A percentile compares a stretch with the other conserved stretches of the same genome.
phyloP scores from a whole-genome alignment of 768 basidiomycete species.

The Coprinopsis cinerea region DNA sequence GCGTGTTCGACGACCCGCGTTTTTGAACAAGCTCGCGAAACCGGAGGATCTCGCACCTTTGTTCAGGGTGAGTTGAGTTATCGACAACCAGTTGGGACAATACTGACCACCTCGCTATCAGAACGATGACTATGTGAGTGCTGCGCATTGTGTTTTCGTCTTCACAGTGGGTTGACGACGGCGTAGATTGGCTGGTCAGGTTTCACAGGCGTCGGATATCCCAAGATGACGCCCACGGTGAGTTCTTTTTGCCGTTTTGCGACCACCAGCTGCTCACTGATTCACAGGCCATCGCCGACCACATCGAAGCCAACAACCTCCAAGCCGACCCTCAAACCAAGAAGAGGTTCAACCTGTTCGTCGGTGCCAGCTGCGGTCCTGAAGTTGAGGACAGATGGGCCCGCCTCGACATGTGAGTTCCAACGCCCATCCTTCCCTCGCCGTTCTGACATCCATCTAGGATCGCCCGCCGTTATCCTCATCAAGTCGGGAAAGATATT shows the following conservation, averaged over 20 bases:
- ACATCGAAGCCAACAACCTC: slow-evolving; percentile 36
- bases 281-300: slow-evolving; percentile 39
- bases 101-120: too few relatives aligned
- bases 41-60: slow-evolving; percentile 32
- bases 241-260: slow-evolving; percentile 12
- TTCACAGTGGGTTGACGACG: not conserved
- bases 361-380: slow-evolving; percentile 42
- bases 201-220: slow-evolving; percentile 47
- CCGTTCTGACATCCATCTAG: slow-evolving; percentile 15
- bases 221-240: slow-evolving; percentile 39
- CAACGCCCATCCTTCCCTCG: not conserved
- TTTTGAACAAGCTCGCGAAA: slow-evolving; percentile 29
- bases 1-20: slow-evolving; percentile 34
- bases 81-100: not conserved
- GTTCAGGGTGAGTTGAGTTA: slow-evolving; percentile 7
- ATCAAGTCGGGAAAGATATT: slow-evolving; percentile 45
- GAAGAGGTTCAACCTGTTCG: slow-evolving; percentile 43
- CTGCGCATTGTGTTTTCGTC: not conserved
- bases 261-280: not conserved
- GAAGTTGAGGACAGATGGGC: slow-evolving; percentile 47
- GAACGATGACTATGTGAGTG: slow-evolving; percentile 42
- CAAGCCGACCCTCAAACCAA: slow-evolving; percentile 37
- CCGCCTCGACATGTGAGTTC: slow-evolving; percentile 35
- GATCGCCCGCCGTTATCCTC: slow-evolving; percentile 40
- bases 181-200: slow-evolving; percentile 45